phyloP scores from a whole-genome alignment of 768 basidiomycete species.

The Pisolithus tinctorius region DNA sequence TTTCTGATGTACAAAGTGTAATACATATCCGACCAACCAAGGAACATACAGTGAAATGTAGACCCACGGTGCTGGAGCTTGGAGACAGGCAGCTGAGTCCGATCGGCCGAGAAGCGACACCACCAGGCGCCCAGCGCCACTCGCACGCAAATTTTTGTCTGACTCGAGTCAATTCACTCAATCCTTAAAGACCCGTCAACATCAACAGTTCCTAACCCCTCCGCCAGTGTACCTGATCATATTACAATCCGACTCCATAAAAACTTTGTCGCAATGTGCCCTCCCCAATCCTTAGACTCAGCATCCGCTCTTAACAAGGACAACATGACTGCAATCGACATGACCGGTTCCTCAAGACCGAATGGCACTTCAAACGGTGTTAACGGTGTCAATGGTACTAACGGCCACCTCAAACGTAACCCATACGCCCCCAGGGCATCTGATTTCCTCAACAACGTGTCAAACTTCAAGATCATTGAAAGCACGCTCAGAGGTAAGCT shows the following conservation, averaged over 20 bases:
- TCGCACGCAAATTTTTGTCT: too few species aligned
- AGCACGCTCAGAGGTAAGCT: constrained; percentile 77
- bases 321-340: constrained; percentile 69
- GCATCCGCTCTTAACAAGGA: constrained; percentile 30
- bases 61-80: too few species aligned
- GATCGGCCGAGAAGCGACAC: not conserved
- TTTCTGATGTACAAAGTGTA: too few species aligned
- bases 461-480: constrained; percentile 95
- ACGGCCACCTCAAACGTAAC: constrained; percentile 42
- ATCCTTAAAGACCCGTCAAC: not conserved
- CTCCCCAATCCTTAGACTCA: constrained; percentile 47
- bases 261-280: constrained; percentile 33
- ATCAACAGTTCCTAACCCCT: not conserved
- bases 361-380: constrained; percentile 31
- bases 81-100: not conserved
- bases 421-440: constrained; percentile 88
- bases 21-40: too few species aligned
- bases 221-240: not conserved
- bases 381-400: constrained; percentile 24
- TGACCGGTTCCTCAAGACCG: constrained; percentile 37
- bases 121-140: too few species aligned
- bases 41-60: too few species aligned
- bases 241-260: not conserved
- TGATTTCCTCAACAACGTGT: constrained; percentile 88
- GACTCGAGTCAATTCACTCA: too few species aligned